phyloP scores from a whole-genome alignment of 1,139 yeast species.

The Kodamaea anthophila region DNA sequence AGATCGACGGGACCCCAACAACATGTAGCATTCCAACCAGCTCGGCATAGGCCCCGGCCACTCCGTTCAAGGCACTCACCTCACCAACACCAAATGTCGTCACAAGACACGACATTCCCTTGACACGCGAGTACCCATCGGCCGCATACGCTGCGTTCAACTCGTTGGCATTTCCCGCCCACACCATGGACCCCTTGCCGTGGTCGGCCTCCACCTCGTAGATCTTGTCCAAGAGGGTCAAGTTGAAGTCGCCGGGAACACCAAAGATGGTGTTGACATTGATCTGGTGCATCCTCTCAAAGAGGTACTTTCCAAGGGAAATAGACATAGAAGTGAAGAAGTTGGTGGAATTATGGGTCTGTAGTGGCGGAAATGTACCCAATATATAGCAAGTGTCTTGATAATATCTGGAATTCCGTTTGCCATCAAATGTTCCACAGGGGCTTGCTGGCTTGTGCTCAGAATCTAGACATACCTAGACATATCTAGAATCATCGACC shows the following conservation, averaged over 20 bases:
- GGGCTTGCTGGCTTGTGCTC: constrained; percentile 1
- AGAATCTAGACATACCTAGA: too few species aligned
- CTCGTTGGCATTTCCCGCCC: constrained; percentile 73
- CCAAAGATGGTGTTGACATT: constrained; percentile 67
- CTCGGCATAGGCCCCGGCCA: constrained; percentile 56
- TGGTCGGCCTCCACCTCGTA: constrained; percentile 46
- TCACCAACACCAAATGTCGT: constrained; percentile 72
- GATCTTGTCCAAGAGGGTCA: constrained; percentile 59
- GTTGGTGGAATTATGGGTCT: constrained; percentile 1
- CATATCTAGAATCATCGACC: too few species aligned
- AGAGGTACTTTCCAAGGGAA: constrained; percentile 55
- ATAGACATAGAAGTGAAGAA: constrained; percentile 18
- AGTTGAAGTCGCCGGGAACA: constrained; percentile 76
- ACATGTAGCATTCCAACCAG: constrained; percentile 52
- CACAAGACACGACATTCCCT: constrained; percentile 50
- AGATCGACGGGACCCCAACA: constrained; percentile 53
- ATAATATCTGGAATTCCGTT: constrained; percentile 1
- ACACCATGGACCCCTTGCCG: constrained; percentile 28
- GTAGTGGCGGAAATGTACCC: constrained; percentile 4
- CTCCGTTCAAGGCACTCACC: constrained; percentile 51
- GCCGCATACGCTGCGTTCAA: constrained; percentile 69
- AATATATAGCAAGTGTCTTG: constrained; percentile 5
- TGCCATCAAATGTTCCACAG: constrained; percentile 1
- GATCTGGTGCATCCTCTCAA: constrained; percentile 55
- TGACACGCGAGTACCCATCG: constrained; percentile 65